Evolutionary conservation across 257 asterid genomes (phyloP).

Genomic region (Gentiana macrophylla): DNA sequence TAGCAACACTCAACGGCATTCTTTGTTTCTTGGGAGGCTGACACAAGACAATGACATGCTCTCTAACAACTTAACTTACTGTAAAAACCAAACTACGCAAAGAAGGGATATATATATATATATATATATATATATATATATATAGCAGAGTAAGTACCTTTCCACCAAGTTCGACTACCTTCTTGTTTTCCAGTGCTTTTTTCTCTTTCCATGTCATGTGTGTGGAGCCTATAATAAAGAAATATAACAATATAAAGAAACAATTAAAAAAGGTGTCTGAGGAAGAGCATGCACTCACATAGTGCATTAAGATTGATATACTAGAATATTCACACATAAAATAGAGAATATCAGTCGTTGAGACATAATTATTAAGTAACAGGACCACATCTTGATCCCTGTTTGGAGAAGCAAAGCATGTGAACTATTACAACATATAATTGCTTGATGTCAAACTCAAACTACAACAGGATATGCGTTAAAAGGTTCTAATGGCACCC

Average conservation of each 20-base stretch:
- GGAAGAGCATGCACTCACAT: neutral
- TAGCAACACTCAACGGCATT: conserved; percentile 79
- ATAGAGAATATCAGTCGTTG: neutral
- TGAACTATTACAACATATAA: too few species aligned
- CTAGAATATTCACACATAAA: neutral
- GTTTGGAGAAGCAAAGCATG: too few species aligned
- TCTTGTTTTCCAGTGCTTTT: conserved; percentile 60
- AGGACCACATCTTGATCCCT: neutral
- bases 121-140: too few species aligned
- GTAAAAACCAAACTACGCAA: too few species aligned
- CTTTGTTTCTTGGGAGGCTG: conserved; percentile 81
- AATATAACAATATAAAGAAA: neutral
- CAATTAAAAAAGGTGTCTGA: too few species aligned
- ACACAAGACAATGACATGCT: neutral
- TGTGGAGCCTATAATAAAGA: conserved; percentile 26
- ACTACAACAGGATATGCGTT: too few species aligned
- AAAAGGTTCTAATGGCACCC: too few species aligned
- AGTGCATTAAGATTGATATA: neutral
- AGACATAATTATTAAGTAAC: neutral
- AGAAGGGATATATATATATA: too few species aligned
- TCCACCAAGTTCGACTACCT: conserved; percentile 70
- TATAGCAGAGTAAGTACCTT: conserved; percentile 28
- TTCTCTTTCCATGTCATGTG: conserved; percentile 78
- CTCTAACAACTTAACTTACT: conserved; percentile 3
- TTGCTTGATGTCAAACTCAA: too few species aligned